A percentile compares a stretch with the other conserved stretches of the same genome.
Conservation (phyloP, 140 eudicot genomes). For the Senecio squalidus region DNA sequence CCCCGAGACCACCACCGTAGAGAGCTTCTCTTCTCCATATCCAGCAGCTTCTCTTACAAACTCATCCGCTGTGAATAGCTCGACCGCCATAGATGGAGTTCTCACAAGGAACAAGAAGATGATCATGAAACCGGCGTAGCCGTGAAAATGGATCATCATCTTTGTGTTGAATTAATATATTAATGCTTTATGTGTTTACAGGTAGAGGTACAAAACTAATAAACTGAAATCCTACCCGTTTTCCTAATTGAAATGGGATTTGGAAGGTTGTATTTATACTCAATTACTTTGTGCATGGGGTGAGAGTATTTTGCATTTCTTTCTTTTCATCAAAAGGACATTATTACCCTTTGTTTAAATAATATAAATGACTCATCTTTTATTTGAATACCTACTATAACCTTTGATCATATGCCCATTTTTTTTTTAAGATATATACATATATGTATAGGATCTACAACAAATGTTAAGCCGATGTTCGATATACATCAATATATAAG, state of each 20-base stretch:
- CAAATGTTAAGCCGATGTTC: no score
- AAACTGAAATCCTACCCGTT: neutral
- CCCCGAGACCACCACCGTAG: constrained; percentile 52
- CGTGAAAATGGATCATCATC: constrained; percentile 27
- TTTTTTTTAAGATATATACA: no score
- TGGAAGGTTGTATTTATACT: neutral
- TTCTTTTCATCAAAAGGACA: constrained; percentile 1
- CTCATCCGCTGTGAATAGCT: constrained; percentile 31
- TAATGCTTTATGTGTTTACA: neutral
- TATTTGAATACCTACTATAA: neutral
- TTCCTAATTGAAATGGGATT: constrained; percentile 11
- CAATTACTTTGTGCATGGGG: neutral
- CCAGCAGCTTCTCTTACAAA: constrained; percentile 47
- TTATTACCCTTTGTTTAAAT: constrained; percentile 16
- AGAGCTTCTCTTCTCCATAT: constrained; percentile 75
- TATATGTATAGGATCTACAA: no score
- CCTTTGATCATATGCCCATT: constrained; percentile 26
- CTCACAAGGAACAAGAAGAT: constrained; percentile 9
- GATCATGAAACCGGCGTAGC: constrained; percentile 5
- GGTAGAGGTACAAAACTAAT: constrained; percentile 11
- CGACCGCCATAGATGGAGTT: constrained; percentile 4
- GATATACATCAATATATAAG: no score
- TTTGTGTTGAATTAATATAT: neutral
- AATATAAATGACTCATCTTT: neutral
- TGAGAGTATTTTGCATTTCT: neutral